Evolutionary conservation across 768 basidiomycete genomes (phyloP).

Genomic region (Terana coerulea): DNA sequence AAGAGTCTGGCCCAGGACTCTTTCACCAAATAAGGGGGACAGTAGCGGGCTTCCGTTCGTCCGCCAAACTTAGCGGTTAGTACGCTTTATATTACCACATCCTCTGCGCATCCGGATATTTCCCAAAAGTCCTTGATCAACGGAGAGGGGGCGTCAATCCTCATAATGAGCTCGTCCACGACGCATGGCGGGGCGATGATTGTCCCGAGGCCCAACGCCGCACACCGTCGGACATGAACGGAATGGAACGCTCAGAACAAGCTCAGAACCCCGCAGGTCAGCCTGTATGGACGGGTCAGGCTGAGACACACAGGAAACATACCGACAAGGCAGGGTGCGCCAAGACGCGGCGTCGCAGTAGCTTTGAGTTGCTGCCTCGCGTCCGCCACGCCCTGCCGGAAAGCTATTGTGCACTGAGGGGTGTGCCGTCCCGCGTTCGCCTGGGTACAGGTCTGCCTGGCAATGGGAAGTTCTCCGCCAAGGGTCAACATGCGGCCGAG

Average conservation of each 20-base stretch:
- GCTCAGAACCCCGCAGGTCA: not conserved
- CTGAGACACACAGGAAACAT: not conserved
- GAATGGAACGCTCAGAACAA: constrained; percentile 1
- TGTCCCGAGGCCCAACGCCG: not conserved
- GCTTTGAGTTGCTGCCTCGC: constrained; percentile 2
- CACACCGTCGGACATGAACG: constrained; percentile 4
- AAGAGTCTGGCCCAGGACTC: not conserved
- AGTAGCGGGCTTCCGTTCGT: constrained; percentile 1
- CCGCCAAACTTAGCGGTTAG: not conserved
- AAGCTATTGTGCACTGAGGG: not conserved
- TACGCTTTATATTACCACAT: not conserved
- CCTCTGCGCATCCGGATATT: not conserved
- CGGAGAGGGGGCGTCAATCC: not conserved
- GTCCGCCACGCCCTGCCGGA: not conserved
- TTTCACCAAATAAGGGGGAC: not conserved
- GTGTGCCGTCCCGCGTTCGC: constrained; percentile 3
- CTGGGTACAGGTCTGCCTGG: not conserved
- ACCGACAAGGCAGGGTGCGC: not conserved
- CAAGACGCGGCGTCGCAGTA: not conserved
- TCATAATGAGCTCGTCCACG: not conserved
- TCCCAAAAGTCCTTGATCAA: not conserved
- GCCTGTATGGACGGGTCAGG: not conserved
- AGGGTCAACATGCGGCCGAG: not conserved
- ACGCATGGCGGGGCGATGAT: not conserved
- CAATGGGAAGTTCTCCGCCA: not conserved